A percentile compares a stretch with the other conserved stretches of the same genome.
Conservation (phyloP, 208 protist genomes). For the Leishmania aethiopica region DNA sequence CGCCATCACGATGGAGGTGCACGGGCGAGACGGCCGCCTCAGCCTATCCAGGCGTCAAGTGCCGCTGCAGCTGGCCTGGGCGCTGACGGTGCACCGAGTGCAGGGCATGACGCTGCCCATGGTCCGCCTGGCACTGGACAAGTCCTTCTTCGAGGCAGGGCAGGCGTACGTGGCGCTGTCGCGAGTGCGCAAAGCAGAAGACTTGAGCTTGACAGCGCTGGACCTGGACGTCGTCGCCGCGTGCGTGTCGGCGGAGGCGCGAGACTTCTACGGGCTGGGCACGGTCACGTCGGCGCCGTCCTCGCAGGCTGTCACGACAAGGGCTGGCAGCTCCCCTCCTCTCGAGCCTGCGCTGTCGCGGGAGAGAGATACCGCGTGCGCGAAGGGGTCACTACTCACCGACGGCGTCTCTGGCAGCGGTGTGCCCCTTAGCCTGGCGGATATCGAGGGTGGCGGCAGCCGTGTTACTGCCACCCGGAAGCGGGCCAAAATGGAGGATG, state of each 20-base stretch:
- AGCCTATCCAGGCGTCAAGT: constrained; percentile 66
- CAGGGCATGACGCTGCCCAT: constrained; percentile 92
- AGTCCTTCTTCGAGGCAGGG: constrained; percentile 59
- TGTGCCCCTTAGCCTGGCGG: neutral
- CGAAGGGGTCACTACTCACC: neutral
- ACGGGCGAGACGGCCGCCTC: constrained; percentile 32
- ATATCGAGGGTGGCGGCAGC: neutral
- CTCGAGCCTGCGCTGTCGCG: neutral
- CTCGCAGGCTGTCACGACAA: neutral
- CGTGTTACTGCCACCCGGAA: neutral
- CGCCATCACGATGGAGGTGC: constrained; percentile 42
- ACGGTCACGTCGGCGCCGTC: neutral
- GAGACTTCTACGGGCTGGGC: constrained; percentile 30
- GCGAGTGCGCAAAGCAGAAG: constrained; percentile 39
- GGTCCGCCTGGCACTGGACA: constrained; percentile 60
- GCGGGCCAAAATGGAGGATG: neutral
- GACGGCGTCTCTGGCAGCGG: neutral
- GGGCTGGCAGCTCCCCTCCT: neutral
- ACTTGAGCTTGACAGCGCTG: constrained; percentile 40
- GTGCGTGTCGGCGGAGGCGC: constrained; percentile 13
- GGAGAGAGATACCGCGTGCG: neutral
- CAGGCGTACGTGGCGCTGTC: constrained; percentile 86
- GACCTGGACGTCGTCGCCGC: constrained; percentile 22
- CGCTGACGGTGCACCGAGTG: constrained; percentile 94
- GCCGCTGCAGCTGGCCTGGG: constrained; percentile 94